Percentiles rank a stretch among this genome's conserved stretches.
Evolutionary conservation across 805 yeast genomes (phyloP).

Genomic region (Wickerhamiella sorbophila): DNA sequence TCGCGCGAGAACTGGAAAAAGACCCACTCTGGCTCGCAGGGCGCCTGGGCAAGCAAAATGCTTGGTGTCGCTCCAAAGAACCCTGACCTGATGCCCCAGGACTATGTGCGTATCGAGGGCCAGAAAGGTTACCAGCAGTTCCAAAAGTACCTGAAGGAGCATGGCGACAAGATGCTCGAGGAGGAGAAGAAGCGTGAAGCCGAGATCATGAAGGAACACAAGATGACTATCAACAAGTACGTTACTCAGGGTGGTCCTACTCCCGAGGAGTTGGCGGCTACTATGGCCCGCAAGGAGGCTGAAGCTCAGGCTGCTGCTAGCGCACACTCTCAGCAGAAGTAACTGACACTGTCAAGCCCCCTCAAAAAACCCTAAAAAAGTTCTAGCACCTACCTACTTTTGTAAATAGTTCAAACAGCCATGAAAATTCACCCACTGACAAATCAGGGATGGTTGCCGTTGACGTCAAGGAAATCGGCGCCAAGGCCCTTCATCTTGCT

Average conservation of each 20-base stretch:
- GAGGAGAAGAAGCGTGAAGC: slow-evolving; percentile 37
- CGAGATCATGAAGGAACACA: slow-evolving; percentile 70
- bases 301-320: slow-evolving; percentile 1
- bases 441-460: not conserved
- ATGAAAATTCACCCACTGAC: not conserved
- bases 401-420: not conserved
- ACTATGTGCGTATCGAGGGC: slow-evolving; percentile 79
- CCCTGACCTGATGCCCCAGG: slow-evolving; percentile 68
- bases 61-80: slow-evolving; percentile 40
- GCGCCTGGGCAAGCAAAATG: slow-evolving; percentile 42
- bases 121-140: slow-evolving; percentile 75
- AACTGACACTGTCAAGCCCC: too few relatives aligned
- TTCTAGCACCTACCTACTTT: too few relatives aligned
- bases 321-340: not conserved
- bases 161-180: slow-evolving; percentile 41
- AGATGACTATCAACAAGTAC: slow-evolving; percentile 69
- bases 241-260: slow-evolving; percentile 49
- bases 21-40: slow-evolving; percentile 29
- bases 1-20: slow-evolving; percentile 39
- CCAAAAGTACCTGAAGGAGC: slow-evolving; percentile 73
- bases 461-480: not conserved
- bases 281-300: slow-evolving; percentile 8
- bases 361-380: too few relatives aligned
- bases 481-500: not conserved
- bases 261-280: slow-evolving; percentile 24